phyloP scores from a whole-genome alignment of 257 asterid genomes.

The Cruciata laevipes region DNA sequence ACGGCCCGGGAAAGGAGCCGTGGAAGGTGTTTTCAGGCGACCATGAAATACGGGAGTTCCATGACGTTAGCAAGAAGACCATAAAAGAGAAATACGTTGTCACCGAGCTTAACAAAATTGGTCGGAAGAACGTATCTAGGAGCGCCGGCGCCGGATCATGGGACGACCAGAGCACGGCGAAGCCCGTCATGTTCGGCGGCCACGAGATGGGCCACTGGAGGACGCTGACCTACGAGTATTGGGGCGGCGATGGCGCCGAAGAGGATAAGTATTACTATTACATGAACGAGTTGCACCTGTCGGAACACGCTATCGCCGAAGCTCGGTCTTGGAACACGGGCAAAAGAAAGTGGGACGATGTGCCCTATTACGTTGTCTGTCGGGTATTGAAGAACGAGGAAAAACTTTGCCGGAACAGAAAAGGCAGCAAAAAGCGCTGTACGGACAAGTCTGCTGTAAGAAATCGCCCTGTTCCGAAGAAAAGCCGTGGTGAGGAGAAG shows the following conservation, averaged over 20 bases:
- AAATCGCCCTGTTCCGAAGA: background rate
- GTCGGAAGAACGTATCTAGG: background rate
- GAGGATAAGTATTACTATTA: background rate
- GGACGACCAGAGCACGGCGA: background rate
- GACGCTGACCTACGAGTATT: background rate
- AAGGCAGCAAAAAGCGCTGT: background rate
- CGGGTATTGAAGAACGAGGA: background rate
- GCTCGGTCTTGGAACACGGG: too few relatives aligned
- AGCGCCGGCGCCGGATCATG: background rate
- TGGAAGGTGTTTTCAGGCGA: background rate
- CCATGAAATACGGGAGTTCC: background rate
- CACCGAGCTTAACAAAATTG: background rate
- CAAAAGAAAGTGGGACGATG: too few relatives aligned
- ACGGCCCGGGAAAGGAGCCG: background rate
- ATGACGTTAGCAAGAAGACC: background rate
- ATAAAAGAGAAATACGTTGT: background rate
- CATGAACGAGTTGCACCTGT: background rate
- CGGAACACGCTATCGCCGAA: too few relatives aligned
- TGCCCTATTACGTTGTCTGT: background rate
- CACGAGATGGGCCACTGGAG: background rate
- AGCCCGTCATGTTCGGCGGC: background rate
- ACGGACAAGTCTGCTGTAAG: background rate
- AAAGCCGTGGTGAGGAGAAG: background rate
- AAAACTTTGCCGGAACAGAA: background rate
- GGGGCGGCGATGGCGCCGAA: background rate